Evolutionary conservation across 257 asterid genomes (phyloP), one percentile per base, ranked within the genome.

Genomic region (Plectranthus barbatus): DNA sequence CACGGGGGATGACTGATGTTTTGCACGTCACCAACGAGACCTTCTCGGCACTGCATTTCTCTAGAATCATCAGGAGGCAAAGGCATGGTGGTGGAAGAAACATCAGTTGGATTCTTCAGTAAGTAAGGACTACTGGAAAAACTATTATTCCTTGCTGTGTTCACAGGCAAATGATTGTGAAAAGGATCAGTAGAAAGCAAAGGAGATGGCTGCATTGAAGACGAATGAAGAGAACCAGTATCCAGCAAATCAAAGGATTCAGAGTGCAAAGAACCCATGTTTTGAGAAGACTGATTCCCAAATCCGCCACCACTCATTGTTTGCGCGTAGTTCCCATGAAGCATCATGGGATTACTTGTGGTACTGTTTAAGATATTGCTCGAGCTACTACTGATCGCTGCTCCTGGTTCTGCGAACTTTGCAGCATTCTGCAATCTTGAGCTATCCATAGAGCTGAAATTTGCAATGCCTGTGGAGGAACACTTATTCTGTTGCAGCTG

Each of bases 401-500:
- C 71, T 37, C 85, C 77, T 9, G 75, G 44, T 48, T 76, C 81
- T 0, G 73, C 13, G 73, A 81, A 81, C 41, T 78, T 72, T 54
- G 76, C 71, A 62, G 82, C 6, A 14, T 72, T 56, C 57, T 80
- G 78, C 58, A 78, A 67, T 59, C 80, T 74, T 5, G 90, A 80
- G 47, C 79, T 78, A 13, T 83, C 86, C 1, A 83, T 21, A 8
- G 63, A 71, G 42, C 62, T 79, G 68, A 75, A 75, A 45, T 60
- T 76, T 17, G 69, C 63, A 21, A 71, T 60, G 62, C 18, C 73
- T 2, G 77, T 18, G 37, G 68, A 29, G 37, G 68, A 29, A 44
- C 77, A 36, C 64, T 74, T 81, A 45, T 59, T 82, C 77, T 73
- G 93, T 33, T 83, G 91, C 62, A 91, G 64, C 56, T 86, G 90